Evolutionary conservation across 352 stramenopile species (phyloP).

Genomic region (Pythium insidiosum): DNA sequence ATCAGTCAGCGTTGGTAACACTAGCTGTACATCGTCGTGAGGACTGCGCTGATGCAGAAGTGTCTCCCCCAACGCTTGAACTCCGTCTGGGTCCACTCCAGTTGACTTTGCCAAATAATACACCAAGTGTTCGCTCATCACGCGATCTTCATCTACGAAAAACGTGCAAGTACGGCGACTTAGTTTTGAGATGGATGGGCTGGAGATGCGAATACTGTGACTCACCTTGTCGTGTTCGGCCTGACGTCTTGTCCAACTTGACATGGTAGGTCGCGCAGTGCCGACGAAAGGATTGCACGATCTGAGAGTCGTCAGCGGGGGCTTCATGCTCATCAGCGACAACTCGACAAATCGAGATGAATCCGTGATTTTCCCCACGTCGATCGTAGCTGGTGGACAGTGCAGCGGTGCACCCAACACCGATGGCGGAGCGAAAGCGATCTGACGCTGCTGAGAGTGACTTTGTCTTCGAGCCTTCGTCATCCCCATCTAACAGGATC

Average conservation of each 20-base stretch:
- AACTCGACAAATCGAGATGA: constrained; percentile 50
- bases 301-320: no score
- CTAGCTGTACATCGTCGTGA: no score
- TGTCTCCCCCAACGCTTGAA: no score
- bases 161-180: no score
- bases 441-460: constrained; percentile 18
- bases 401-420: constrained; percentile 67
- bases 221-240: constrained; percentile 23
- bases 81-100: no score
- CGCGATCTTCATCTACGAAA: no score
- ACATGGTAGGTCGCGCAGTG: constrained; percentile 52
- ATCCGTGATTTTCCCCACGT: constrained; percentile 54
- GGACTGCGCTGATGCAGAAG: no score
- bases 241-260: constrained; percentile 51
- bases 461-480: constrained; percentile 13
- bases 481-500: constrained; percentile 24
- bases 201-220: constrained; percentile 19
- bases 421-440: constrained; percentile 31
- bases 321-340: neutral
- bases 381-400: constrained; percentile 57
- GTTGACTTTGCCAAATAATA: no score
- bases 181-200: constrained; percentile 61
- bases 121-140: no score
- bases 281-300: constrained; percentile 1
- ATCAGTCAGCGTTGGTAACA: no score